Evolutionary conservation across 108 stramenopile species (phyloP).

Genomic region (Fragilariopsis cylindrus): DNA sequence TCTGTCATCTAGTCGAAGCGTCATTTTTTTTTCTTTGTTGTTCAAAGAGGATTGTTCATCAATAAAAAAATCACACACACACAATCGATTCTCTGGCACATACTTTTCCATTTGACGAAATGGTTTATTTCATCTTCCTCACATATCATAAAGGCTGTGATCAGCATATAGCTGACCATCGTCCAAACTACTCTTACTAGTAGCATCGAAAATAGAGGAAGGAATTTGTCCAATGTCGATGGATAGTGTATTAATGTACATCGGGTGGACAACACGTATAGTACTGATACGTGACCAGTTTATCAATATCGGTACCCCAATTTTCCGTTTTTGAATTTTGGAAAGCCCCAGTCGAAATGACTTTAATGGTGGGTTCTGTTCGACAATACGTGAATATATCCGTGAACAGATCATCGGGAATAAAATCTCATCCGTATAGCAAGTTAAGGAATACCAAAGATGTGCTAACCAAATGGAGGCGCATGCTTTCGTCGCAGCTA

Average conservation of each 20-base stretch:
- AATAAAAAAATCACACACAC: too few relatives aligned
- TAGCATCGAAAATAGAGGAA: background rate
- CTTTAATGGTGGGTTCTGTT: background rate
- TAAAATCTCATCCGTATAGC: background rate
- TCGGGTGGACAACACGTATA: slow-evolving; percentile 11
- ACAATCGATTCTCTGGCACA: background rate
- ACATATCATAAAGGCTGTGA: background rate
- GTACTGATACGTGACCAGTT: background rate
- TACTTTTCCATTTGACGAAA: background rate
- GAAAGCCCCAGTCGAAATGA: too few relatives aligned
- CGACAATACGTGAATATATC: background rate
- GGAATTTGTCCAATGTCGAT: background rate
- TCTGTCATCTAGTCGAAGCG: background rate
- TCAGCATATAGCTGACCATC: too few relatives aligned
- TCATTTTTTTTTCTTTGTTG: too few relatives aligned
- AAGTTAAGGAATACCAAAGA: slow-evolving; percentile 6
- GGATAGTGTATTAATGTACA: background rate
- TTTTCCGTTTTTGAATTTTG: too few relatives aligned
- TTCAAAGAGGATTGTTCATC: too few relatives aligned
- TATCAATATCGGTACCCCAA: too few relatives aligned
- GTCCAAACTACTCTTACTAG: background rate
- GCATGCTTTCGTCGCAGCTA: slow-evolving; percentile 9
- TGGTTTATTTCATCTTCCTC: background rate
- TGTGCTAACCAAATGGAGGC: background rate
- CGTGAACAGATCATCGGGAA: slow-evolving; percentile 1